phyloP scores from a whole-genome alignment of 2,329 filamentous ascomycete species.

The Alternaria postmessia region DNA sequence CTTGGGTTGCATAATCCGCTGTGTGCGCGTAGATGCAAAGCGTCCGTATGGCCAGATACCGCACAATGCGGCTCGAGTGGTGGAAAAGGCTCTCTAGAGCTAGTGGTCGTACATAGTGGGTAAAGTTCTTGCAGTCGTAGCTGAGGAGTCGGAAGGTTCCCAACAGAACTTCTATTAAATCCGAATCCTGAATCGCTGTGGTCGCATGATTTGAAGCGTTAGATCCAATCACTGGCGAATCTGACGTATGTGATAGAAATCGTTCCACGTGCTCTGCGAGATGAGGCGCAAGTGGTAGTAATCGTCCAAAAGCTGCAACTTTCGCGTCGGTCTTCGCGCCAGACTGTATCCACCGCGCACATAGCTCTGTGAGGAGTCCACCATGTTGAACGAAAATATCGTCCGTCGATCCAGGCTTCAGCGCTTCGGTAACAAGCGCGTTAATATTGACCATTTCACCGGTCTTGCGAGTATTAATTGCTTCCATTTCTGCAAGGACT shows the following conservation, averaged over 20 bases:
- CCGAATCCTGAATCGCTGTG: slow-evolving; percentile 4
- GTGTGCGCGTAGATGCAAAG: slow-evolving; percentile 81
- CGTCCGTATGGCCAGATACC: slow-evolving; percentile 82
- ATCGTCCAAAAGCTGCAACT: slow-evolving; percentile 77
- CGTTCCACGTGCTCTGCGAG: slow-evolving; percentile 75
- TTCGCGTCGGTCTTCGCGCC: slow-evolving; percentile 46
- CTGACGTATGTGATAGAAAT: slow-evolving; percentile 45
- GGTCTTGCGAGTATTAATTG: slow-evolving; percentile 21
- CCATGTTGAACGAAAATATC: slow-evolving; percentile 78
- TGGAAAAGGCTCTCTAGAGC: slow-evolving; percentile 74
- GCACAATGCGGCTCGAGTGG: slow-evolving; percentile 65
- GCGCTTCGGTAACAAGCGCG: slow-evolving; percentile 45
- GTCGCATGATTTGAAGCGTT: slow-evolving; percentile 1
- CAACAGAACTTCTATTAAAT: slow-evolving; percentile 63
- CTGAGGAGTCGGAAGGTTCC: slow-evolving; percentile 81
- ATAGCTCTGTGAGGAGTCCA: slow-evolving; percentile 79
- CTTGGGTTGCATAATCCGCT: slow-evolving; percentile 79
- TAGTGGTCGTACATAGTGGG: slow-evolving; percentile 68
- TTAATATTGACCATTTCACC: slow-evolving; percentile 40
- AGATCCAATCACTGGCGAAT: slow-evolving; percentile 33
- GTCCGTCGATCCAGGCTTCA: slow-evolving; percentile 75
- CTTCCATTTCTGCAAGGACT: slow-evolving; percentile 28
- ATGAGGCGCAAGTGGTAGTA: slow-evolving; percentile 83
- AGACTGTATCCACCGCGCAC: slow-evolving; percentile 75
- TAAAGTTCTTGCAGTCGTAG: slow-evolving; percentile 75